phyloP scores from a whole-genome alignment of 768 basidiomycete species.

The Boletus pseudopeckii region DNA sequence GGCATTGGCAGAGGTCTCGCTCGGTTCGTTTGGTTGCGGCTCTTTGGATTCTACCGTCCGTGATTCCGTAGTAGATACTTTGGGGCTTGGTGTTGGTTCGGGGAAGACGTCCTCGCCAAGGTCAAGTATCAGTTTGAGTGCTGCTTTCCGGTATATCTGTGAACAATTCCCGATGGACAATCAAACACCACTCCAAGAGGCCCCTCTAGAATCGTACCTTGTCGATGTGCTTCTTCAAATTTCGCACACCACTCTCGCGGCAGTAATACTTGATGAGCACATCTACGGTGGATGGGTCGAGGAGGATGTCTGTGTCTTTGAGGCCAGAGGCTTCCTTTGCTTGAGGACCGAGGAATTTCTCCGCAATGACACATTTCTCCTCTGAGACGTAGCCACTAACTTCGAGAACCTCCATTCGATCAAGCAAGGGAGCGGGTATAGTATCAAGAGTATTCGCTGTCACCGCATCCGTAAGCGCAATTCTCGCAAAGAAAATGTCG shows the following conservation, averaged over 20 bases:
- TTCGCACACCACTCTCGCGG: conserved; percentile 94
- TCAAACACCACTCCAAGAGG: not conserved
- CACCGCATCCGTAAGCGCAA: conserved; percentile 5
- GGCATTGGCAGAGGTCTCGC: conserved; percentile 13
- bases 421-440: conserved; percentile 89
- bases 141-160: conserved; percentile 96
- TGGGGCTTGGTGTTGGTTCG: conserved; percentile 47
- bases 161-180: not conserved
- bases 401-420: conserved; percentile 96
- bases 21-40: conserved; percentile 40
- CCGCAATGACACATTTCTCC: conserved; percentile 86
- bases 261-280: conserved; percentile 95
- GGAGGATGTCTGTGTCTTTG: conserved; percentile 74
- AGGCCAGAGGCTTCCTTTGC: conserved; percentile 90
- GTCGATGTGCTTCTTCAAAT: conserved; percentile 97
- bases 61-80: conserved; percentile 14
- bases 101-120: conserved; percentile 85
- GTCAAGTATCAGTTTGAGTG: conserved; percentile 85
- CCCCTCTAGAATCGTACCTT: conserved; percentile 58
- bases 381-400: conserved; percentile 93
- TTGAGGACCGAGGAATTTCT: conserved; percentile 86
- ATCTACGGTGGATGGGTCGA: conserved; percentile 78
- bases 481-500: not conserved
- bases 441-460: conserved; percentile 89
- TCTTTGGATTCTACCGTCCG: conserved; percentile 52